These are phyloP conservation scores for Trichoderma sp. DNA, from an alignment of 2,329 filamentous ascomycete genomes.

Conservation along the genomic window DNA sequence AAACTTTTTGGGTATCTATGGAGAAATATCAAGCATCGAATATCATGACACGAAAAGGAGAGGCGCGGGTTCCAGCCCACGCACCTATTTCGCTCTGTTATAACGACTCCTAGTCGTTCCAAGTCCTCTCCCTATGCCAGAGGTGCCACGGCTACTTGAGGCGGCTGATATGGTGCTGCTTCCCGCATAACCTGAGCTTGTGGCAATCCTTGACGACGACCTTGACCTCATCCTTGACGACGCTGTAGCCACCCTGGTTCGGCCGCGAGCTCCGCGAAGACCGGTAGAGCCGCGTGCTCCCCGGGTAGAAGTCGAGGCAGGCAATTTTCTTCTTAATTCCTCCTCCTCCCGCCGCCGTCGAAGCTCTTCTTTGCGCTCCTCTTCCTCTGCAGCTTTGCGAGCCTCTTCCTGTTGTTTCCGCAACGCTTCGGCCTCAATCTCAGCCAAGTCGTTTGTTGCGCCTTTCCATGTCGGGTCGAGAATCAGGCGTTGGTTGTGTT, in stretches of 20 bases:
- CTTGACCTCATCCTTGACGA: constrained; percentile 22
- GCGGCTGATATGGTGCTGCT: constrained; percentile 29
- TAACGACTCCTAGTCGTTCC: constrained; percentile 34
- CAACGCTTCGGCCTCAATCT: constrained; percentile 76
- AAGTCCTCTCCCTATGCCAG: constrained; percentile 34
- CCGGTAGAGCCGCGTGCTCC: constrained; percentile 28
- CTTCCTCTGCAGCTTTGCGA: constrained; percentile 72
- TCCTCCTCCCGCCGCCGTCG: constrained; percentile 62
- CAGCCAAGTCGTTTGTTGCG: constrained; percentile 78
- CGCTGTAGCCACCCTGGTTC: constrained; percentile 25
- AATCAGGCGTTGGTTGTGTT: constrained; percentile 92
- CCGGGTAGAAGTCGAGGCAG: constrained; percentile 29
- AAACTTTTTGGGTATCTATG: constrained; percentile 31
- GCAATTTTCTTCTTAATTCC: constrained; percentile 40
- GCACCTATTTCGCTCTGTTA: constrained; percentile 31
- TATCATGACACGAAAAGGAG: constrained; percentile 10
- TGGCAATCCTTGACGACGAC: constrained; percentile 24
- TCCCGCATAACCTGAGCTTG: constrained; percentile 29
- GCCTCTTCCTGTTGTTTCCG: constrained; percentile 74
- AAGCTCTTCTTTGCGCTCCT: constrained; percentile 70
- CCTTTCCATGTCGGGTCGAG: constrained; percentile 88
- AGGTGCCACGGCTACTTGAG: constrained; percentile 32
- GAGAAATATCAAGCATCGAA: constrained; percentile 8
- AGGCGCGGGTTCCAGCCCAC: constrained; percentile 6
- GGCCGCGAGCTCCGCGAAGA: constrained; percentile 22